A percentile compares a stretch with the other conserved stretches of the same genome.
Conservation (phyloP, 257 asterid species). For the Lantana camara region DNA sequence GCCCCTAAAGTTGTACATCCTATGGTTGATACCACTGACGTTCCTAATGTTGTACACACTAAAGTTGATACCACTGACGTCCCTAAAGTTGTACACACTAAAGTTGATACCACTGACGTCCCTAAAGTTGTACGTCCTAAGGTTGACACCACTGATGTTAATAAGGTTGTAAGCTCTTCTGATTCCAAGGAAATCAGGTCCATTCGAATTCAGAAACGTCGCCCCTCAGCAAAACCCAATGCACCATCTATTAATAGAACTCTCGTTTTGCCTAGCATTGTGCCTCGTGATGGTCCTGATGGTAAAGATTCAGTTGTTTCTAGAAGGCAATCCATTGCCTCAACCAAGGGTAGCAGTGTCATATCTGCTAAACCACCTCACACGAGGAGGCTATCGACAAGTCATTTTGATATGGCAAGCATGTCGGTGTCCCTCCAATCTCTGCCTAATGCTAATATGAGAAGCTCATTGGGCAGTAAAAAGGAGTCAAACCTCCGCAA, state of each 20-base stretch:
- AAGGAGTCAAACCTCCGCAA: slow-evolving; percentile 43
- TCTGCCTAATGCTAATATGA: slow-evolving; percentile 36
- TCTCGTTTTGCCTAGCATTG: slow-evolving; percentile 60
- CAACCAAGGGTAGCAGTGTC: slow-evolving; percentile 43
- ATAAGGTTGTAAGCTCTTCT: slow-evolving; percentile 48
- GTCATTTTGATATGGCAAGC: slow-evolving; percentile 62
- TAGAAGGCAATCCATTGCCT: slow-evolving; percentile 62
- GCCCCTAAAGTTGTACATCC: slow-evolving; percentile 51
- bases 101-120: slow-evolving; percentile 28
- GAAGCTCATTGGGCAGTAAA: slow-evolving; percentile 36
- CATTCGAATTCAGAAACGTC: slow-evolving; percentile 61
- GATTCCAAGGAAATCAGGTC: slow-evolving; percentile 55
- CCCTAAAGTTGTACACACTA: slow-evolving; percentile 46
- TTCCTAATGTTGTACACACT: slow-evolving; percentile 50
- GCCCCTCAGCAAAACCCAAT: slow-evolving; percentile 49
- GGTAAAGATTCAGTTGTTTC: slow-evolving; percentile 53
- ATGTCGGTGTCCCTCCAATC: slow-evolving; percentile 56
- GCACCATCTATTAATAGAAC: slow-evolving; percentile 50
- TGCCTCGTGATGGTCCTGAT: slow-evolving; percentile 68
- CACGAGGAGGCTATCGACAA: slow-evolving; percentile 54
- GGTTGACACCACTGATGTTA: slow-evolving; percentile 44
- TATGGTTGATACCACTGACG: slow-evolving; percentile 19
- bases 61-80: slow-evolving; percentile 27
- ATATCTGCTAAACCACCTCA: slow-evolving; percentile 53
- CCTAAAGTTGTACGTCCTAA: slow-evolving; percentile 49